Evolutionary conservation across 768 basidiomycete genomes (phyloP), one percentile per base, ranked within the genome.

Genomic region (Arthromyces matolae): DNA sequence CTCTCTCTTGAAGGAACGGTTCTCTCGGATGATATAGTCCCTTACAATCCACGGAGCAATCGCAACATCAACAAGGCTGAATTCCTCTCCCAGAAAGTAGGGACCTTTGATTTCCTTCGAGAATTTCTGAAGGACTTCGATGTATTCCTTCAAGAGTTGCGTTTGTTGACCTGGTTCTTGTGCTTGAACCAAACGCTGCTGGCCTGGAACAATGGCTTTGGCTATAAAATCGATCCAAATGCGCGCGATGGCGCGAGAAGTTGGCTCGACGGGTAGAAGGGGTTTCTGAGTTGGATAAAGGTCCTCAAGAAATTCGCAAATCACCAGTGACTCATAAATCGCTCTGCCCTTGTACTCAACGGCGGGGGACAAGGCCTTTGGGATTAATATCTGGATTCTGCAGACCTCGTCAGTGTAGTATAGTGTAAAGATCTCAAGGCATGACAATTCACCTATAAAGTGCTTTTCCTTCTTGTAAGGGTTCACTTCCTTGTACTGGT

Each of bases 241-340:
- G 28, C 81, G 75, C 2, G 70, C 72, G 42, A 69, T 61, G 0
- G 79, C 80, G n/a, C 76, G 72, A 5, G 70, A 70, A 43, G 66
- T 68, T 1, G 83, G 76, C 51, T 83, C 77, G 4, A 51, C 42
- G 0, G 83, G 79, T 29, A 81, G 71, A n/a, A 84, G 60, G 7
- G 78, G 78, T 31, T 64, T 67, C 50, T 71, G 49, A 8, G 52
- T 41, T 1, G 76, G 73, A 59, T 73, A 81, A 4, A 76, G 72
- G 42, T 86, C 84, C 54, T 86, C 83, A 49, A 86, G 69, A 61
- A 83, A 83, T 61, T 86, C 83, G 62, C 75, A 74, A 36, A 86
- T 63, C 40, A 86, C 69, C 44, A 81, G 71, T 4, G 79, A 81
- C 54, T 86, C 84, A 64, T 86, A 82, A 4, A 87, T 59, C 1